Evolutionary conservation across 2,329 filamentous ascomycete genomes (phyloP).

Genomic region (Aureobasidium sp.): DNA sequence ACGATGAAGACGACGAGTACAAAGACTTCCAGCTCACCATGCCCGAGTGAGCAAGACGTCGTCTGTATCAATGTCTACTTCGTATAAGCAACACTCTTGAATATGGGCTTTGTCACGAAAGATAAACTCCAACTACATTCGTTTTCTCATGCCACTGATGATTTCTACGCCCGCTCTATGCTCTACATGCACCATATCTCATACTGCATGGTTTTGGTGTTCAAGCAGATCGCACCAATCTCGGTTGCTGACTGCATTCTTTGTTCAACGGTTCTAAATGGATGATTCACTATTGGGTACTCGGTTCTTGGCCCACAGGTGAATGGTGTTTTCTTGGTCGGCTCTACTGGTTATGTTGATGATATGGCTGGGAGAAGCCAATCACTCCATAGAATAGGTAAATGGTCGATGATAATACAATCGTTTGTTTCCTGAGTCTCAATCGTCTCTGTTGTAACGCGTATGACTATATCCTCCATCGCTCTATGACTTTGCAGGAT

Average conservation of each 20-base stretch:
- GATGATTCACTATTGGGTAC: not conserved
- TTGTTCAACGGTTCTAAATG: not conserved
- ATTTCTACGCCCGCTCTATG: not conserved
- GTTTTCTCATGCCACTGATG: slow-evolving; percentile 4
- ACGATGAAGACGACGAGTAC: slow-evolving; percentile 15
- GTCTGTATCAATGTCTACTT: not conserved
- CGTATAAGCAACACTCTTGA: not conserved
- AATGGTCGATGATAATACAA: not conserved
- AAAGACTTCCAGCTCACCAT: slow-evolving; percentile 17
- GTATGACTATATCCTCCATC: too few relatives aligned
- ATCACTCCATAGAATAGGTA: not conserved
- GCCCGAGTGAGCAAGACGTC: not conserved
- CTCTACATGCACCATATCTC: not conserved
- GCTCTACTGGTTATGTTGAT: not conserved
- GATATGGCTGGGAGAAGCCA: not conserved
- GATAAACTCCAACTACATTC: not conserved
- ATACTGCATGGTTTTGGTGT: not conserved
- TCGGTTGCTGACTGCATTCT: not conserved
- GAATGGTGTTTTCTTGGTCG: not conserved
- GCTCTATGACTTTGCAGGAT: too few relatives aligned
- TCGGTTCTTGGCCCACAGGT: not conserved
- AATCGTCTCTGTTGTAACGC: too few relatives aligned
- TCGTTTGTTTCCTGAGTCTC: not conserved
- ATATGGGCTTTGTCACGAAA: not conserved
- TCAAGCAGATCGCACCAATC: not conserved